Conservation (phyloP, 1,284 basidiomycete genomes). For the Ceratobasidium sp. region DNA sequence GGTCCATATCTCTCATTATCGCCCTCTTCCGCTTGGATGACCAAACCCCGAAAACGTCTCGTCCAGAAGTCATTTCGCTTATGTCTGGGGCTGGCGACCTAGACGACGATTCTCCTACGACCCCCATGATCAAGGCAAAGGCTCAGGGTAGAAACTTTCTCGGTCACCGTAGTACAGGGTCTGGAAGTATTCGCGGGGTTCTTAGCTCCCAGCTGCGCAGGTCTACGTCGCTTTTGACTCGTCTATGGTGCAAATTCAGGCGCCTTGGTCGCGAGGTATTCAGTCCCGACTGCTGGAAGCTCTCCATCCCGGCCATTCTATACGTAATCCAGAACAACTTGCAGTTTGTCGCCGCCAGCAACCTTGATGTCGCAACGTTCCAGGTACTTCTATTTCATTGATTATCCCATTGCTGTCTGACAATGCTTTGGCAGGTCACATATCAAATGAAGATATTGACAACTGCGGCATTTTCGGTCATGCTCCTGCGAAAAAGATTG, state of each 20-base stretch:
- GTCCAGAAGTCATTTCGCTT: conserved; percentile 25
- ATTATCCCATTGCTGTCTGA: too few relatives aligned
- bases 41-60: conserved; percentile 22
- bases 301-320: conserved; percentile 93
- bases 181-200: conserved; percentile 29
- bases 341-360: conserved; percentile 91
- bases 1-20: conserved; percentile 77
- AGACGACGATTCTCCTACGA: conserved; percentile 48
- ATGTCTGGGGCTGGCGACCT: conserved; percentile 22
- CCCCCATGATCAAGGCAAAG: conserved; percentile 46
- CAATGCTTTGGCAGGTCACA: conserved; percentile 58
- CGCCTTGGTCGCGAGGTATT: conserved; percentile 63
- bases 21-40: conserved; percentile 56
- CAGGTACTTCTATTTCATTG: conserved; percentile 56
- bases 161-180: conserved; percentile 13
- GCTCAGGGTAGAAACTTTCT: conserved; percentile 15
- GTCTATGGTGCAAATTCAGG: conserved; percentile 46
- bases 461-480: conserved; percentile 90
- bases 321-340: conserved; percentile 97
- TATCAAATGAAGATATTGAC: conserved; percentile 99
- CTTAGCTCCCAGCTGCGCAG: conserved; percentile 35
- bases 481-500: conserved; percentile 82
- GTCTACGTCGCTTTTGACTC: conserved; percentile 50
- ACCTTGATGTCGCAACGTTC: conserved; percentile 93
- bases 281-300: conserved; percentile 91